A percentile compares a stretch with the other conserved stretches of the same genome.
Conservation (phyloP, 1,139 yeast genomes). For the Diutina mesorugosa region DNA sequence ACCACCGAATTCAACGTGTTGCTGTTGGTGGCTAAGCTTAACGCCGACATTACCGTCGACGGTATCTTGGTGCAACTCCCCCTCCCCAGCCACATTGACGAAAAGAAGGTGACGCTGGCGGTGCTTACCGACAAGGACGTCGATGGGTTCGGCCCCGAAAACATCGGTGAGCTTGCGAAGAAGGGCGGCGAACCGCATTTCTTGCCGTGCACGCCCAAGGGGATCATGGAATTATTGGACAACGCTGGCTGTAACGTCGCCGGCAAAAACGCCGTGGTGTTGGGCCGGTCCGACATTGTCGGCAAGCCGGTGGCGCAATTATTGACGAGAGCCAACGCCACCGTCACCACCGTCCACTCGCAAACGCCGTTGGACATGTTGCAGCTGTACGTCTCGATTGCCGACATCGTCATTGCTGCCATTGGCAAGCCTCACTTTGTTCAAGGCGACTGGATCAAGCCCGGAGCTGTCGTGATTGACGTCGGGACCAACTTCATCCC, state of each 20-base stretch:
- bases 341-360: conserved; percentile 80
- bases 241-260: conserved; percentile 44
- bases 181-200: conserved; percentile 77
- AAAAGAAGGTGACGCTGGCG: conserved; percentile 62
- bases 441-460: conserved; percentile 81
- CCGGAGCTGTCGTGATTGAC: conserved; percentile 80
- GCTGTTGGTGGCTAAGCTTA: conserved; percentile 45
- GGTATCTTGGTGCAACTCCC: conserved; percentile 92
- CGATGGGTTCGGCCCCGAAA: conserved; percentile 87
- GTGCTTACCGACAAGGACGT: conserved; percentile 80
- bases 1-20: conserved; percentile 48
- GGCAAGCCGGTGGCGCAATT: conserved; percentile 87
- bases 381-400: conserved; percentile 45
- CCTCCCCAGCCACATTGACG: conserved; percentile 71
- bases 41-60: conserved; percentile 58
- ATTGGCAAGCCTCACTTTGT: conserved; percentile 77
- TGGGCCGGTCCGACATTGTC: conserved; percentile 94
- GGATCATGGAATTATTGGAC: conserved; percentile 67
- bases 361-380: conserved; percentile 51
- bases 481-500: conserved; percentile 90
- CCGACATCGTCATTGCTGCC: conserved; percentile 90
- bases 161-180: conserved; percentile 87
- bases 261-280: conserved; percentile 77
- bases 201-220: conserved; percentile 95
- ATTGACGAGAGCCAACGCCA: conserved; percentile 63